Base-by-base conservation (phyloP, 1,139 yeast genomes). In the Zygoascus meyerae region DNA sequence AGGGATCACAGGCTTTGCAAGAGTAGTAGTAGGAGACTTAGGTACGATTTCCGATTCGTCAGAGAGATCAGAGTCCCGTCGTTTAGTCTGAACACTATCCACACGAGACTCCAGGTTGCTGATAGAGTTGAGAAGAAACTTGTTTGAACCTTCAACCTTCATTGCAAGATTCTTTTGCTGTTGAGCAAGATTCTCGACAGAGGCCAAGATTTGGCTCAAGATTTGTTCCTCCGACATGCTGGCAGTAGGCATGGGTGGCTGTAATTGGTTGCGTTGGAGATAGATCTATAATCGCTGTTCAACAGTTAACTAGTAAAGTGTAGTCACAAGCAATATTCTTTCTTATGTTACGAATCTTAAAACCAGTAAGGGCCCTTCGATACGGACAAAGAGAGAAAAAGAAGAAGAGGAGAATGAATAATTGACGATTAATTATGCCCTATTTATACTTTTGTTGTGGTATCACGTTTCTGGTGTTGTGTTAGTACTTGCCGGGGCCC, bases 71-170 rank as follows among this genome's bases (percentile, higher is more conserved):
- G 39, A 17, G 11, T 18, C 17, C 12, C 30, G 12, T 35, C 39
- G 36, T 11, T 34, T 16, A 43, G 38, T 21, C 29, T 34, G 40
- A 10, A 35, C 33, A 29, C 18, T 36, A 21, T 42, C 38, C 17
- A 35, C 45, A 2, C 40, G 32, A 10, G 45, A 18, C 12, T 42
- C 45, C 11, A 35, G 32, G 35, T 34, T 31, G 34, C 35, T 31
- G 21, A 42, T 21, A 2, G 45, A 42, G 17, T 28, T 34, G 21
- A 31, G 43, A 12, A 40, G 34, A 3, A 34, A 40, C 31, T 40
- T 40, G 21, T 50, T 50, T n/a, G 55, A 52, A 11, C 47, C 40
- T 34, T 50, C 52, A 17, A 52, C 53, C 17, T 48, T 45, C 14
- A 40, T 26, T n/a, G 48, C 54, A 21, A 52, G 44, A 17, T 40